phyloP scores from a whole-genome alignment of 768 basidiomycete species.

The Rhodocollybia butyracea region DNA sequence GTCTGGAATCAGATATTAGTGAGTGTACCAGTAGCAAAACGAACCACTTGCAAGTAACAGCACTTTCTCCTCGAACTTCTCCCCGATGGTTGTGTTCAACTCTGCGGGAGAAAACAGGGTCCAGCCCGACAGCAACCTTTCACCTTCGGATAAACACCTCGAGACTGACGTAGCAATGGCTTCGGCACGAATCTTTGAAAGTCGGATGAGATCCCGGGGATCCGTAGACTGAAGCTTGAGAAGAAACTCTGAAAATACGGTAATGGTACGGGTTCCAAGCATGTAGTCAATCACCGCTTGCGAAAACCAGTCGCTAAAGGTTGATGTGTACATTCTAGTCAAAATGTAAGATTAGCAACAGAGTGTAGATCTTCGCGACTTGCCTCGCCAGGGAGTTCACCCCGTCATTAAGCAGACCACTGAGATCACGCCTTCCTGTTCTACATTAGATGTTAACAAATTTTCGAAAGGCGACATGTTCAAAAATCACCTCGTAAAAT shows the following conservation, averaged over 20 bases:
- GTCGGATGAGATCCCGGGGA: constrained; percentile 81
- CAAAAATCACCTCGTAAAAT: constrained; percentile 70
- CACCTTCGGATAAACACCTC: constrained; percentile 71
- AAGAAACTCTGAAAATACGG: constrained; percentile 93
- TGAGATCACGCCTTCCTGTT: constrained; percentile 93
- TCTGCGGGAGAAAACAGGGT: constrained; percentile 85
- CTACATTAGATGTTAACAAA: constrained; percentile 35
- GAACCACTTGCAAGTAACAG: constrained; percentile 64
- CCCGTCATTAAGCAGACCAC: constrained; percentile 91
- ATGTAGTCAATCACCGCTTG: constrained; percentile 95
- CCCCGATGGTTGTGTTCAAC: constrained; percentile 64
- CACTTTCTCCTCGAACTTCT: constrained; percentile 93
- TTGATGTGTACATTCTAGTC: constrained; percentile 80
- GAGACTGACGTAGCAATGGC: constrained; percentile 89
- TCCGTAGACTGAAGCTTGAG: constrained; percentile 88
- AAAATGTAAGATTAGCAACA: constrained; percentile 2
- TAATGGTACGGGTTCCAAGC: constrained; percentile 80
- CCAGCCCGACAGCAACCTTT: constrained; percentile 83
- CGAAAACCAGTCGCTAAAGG: constrained; percentile 93
- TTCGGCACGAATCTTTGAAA: constrained; percentile 87
- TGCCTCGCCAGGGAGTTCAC: constrained; percentile 78
- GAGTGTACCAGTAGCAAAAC: constrained; percentile 9
- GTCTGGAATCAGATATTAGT: constrained; percentile 20
- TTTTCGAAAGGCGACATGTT: neutral
- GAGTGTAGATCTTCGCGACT: constrained; percentile 13